Evolutionary conservation across 805 yeast genomes (phyloP).

Genomic region (Candida awuae): DNA sequence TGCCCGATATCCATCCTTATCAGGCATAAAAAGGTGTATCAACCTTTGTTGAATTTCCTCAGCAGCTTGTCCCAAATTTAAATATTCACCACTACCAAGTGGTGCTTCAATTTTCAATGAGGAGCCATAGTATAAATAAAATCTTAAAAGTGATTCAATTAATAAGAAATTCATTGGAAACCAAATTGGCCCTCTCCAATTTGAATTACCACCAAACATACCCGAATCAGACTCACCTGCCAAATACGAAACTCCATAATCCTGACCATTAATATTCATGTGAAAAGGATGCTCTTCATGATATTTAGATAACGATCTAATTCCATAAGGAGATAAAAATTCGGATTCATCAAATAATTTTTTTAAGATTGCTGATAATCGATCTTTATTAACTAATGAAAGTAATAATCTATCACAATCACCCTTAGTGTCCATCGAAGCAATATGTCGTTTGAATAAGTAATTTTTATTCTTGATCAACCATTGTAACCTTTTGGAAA

Average conservation of each 20-base stretch:
- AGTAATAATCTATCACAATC: slow-evolving; percentile 73
- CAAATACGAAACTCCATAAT: slow-evolving; percentile 62
- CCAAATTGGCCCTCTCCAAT: slow-evolving; percentile 98
- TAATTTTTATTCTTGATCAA: slow-evolving; percentile 61
- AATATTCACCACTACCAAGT: slow-evolving; percentile 64
- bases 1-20: slow-evolving; percentile 55
- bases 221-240: slow-evolving; percentile 91
- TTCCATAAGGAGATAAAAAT: slow-evolving; percentile 76
- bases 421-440: slow-evolving; percentile 72
- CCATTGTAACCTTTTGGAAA: slow-evolving; percentile 80
- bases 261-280: slow-evolving; percentile 73
- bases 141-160: slow-evolving; percentile 81
- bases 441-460: slow-evolving; percentile 74
- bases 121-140: slow-evolving; percentile 82
- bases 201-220: slow-evolving; percentile 92
- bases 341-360: slow-evolving; percentile 82
- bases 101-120: slow-evolving; percentile 83
- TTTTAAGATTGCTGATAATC: slow-evolving; percentile 65
- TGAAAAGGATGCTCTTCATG: slow-evolving; percentile 80
- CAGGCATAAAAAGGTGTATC: slow-evolving; percentile 66
- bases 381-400: slow-evolving; percentile 73
- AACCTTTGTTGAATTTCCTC: slow-evolving; percentile 83
- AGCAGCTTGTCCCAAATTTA: slow-evolving; percentile 83
- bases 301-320: slow-evolving; percentile 78
- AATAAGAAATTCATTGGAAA: slow-evolving; percentile 83